Conservation (phyloP, 352 stramenopile genomes). For the Phytopythium oedochilum region DNA sequence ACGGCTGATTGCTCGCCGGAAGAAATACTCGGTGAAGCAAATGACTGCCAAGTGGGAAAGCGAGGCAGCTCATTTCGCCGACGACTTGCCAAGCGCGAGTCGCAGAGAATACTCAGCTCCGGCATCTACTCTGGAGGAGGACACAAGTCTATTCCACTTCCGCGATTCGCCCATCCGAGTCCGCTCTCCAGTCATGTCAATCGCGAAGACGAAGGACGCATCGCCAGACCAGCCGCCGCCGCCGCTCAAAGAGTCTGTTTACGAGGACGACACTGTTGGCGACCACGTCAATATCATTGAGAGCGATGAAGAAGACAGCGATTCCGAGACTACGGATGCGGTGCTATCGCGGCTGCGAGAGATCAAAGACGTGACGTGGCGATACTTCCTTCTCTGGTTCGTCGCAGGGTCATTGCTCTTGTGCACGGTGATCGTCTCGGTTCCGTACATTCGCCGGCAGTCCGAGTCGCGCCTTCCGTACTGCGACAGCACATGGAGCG, state of each 20-base stretch:
- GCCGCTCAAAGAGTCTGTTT: background rate
- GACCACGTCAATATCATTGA: conserved; percentile 3
- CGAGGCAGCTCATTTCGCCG: conserved; percentile 2
- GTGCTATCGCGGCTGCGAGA: conserved; percentile 24
- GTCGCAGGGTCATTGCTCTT: conserved; percentile 25
- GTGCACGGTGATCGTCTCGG: conserved; percentile 31
- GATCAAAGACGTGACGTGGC: conserved; percentile 35
- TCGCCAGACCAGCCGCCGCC: background rate
- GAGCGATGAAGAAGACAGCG: conserved; percentile 37
- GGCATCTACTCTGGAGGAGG: background rate
- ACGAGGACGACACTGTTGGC: background rate
- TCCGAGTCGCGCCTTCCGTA: conserved; percentile 32
- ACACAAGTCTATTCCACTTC: background rate
- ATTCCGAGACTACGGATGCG: conserved; percentile 46
- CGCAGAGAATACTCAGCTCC: background rate
- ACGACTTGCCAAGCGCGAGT: background rate
- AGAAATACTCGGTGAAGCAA: conserved; percentile 28
- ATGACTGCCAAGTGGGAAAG: conserved; percentile 16
- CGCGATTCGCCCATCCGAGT: conserved; percentile 2
- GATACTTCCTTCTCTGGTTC: conserved; percentile 32
- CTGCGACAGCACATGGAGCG: conserved; percentile 47
- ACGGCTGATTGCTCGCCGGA: conserved; percentile 34
- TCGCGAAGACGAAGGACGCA: background rate
- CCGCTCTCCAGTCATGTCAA: background rate
- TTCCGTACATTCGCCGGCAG: conserved; percentile 32